These are phyloP conservation scores for Lactarius tabidus DNA, from an alignment of 768 basidiomycete genomes.

Conservation along the genomic window DNA sequence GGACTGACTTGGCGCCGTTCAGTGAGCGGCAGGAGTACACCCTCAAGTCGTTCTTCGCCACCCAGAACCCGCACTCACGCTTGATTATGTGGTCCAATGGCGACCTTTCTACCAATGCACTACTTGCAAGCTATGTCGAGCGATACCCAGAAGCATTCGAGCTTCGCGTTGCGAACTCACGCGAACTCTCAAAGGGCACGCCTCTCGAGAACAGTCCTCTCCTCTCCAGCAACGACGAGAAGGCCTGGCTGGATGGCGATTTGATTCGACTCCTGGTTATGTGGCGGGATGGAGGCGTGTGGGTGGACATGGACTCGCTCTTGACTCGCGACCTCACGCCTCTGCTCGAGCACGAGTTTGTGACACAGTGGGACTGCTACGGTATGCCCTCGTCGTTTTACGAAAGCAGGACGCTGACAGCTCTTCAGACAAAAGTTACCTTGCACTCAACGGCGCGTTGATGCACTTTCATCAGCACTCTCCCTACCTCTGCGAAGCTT, in stretches of 20 bases:
- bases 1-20: conserved; percentile 81
- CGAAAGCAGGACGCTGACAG: neutral
- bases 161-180: conserved; percentile 65
- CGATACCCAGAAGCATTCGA: conserved; percentile 70
- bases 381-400: conserved; percentile 45
- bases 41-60: conserved; percentile 91
- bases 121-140: conserved; percentile 55
- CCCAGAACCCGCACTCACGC: conserved; percentile 63
- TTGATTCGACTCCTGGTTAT: conserved; percentile 82
- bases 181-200: conserved; percentile 66
- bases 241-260: conserved; percentile 95
- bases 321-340: conserved; percentile 85
- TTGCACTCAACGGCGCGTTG: conserved; percentile 77
- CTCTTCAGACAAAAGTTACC: conserved; percentile 23
- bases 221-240: conserved; percentile 59
- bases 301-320: conserved; percentile 97
- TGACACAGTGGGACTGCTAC: conserved; percentile 99
- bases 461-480: conserved; percentile 91
- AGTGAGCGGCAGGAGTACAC: conserved; percentile 82
- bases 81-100: conserved; percentile 94
- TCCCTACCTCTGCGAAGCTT: conserved; percentile 95
- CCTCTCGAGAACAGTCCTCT: conserved; percentile 62
- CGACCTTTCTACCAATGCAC: conserved; percentile 51
- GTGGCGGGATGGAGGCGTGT: conserved; percentile 89
- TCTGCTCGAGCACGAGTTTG: conserved; percentile 90